These are phyloP conservation scores for Amaranthus hypochondriacus DNA, from an alignment of 148 eudicot genomes.

Conservation along the genomic window DNA sequence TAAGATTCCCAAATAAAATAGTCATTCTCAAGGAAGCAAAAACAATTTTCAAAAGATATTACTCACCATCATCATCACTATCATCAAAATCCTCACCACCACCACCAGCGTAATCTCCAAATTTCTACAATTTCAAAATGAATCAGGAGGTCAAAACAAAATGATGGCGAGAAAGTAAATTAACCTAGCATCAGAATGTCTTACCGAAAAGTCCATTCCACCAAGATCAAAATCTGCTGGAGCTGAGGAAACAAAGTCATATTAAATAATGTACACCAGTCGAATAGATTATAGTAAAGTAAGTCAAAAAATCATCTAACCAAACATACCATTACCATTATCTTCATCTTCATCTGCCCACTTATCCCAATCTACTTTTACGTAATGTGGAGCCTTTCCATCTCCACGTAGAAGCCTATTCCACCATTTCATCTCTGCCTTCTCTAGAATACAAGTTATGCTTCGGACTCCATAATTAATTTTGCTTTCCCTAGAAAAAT, in stretches of 20 bases:
- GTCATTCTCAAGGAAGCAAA: too few relatives aligned
- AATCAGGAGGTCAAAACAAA: neutral
- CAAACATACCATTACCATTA: neutral
- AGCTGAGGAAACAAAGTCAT: constrained; percentile 29
- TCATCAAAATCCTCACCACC: constrained; percentile 61
- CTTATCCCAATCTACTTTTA: constrained; percentile 98
- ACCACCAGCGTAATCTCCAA: constrained; percentile 54
- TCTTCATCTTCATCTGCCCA: constrained; percentile 99
- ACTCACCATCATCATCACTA: constrained; percentile 50
- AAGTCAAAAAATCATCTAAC: neutral
- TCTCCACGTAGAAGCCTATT: constrained; percentile 62
- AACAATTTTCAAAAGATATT: neutral
- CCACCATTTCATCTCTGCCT: constrained; percentile 91
- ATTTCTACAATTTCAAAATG: constrained; percentile 45
- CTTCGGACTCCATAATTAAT: constrained; percentile 65
- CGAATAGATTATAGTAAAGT: neutral
- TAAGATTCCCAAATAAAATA: too few relatives aligned
- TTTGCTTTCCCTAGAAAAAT: constrained; percentile 70
- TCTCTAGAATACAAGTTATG: constrained; percentile 74
- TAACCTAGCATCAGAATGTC: constrained; percentile 1
- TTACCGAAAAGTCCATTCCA: constrained; percentile 97
- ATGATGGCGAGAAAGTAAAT: neutral
- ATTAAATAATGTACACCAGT: neutral
- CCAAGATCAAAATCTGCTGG: constrained; percentile 71
- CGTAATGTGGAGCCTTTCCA: constrained; percentile 75